A percentile compares a stretch with the other conserved stretches of the same genome.
Evolutionary conservation across 2,329 filamentous ascomycete genomes (phyloP).

Genomic region (Pseudocercospora cruenta): DNA sequence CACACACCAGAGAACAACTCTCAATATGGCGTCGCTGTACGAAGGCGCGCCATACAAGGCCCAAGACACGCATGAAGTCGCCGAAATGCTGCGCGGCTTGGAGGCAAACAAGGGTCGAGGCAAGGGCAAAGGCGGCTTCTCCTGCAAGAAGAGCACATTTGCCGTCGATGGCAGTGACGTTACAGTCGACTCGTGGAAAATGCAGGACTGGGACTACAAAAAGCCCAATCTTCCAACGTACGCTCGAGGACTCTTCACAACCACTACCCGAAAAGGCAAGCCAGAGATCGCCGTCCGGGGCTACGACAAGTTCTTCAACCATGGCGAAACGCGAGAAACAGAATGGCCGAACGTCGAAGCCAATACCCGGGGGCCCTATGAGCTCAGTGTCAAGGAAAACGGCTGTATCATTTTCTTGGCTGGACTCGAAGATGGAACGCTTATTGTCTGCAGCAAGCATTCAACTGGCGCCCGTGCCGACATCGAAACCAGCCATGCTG

Average conservation of each 20-base stretch:
- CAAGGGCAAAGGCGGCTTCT: conserved; percentile 60
- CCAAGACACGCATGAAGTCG: conserved; percentile 72
- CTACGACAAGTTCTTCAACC: conserved; percentile 99
- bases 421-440: conserved; percentile 82
- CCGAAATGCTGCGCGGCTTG: conserved; percentile 66
- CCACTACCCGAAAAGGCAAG: conserved; percentile 63
- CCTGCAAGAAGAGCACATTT: conserved; percentile 81
- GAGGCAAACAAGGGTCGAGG: conserved; percentile 60
- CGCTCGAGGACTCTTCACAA: conserved; percentile 92
- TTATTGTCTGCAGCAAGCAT: conserved; percentile 98
- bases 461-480: conserved; percentile 83
- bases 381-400: conserved; percentile 96
- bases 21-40: conserved; percentile 55
- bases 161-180: conserved; percentile 67
- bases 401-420: conserved; percentile 99
- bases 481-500: conserved; percentile 75
- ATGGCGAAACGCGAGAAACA: conserved; percentile 78
- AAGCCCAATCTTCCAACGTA: conserved; percentile 82
- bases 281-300: conserved; percentile 83
- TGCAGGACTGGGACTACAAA: conserved; percentile 97
- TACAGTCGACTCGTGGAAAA: conserved; percentile 85
- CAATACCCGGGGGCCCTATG: conserved; percentile 84
- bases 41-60: conserved; percentile 62
- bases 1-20: not conserved
- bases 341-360: conserved; percentile 77